Conservation (phyloP, 768 basidiomycete species). For the Xerocomus spinulosus region DNA sequence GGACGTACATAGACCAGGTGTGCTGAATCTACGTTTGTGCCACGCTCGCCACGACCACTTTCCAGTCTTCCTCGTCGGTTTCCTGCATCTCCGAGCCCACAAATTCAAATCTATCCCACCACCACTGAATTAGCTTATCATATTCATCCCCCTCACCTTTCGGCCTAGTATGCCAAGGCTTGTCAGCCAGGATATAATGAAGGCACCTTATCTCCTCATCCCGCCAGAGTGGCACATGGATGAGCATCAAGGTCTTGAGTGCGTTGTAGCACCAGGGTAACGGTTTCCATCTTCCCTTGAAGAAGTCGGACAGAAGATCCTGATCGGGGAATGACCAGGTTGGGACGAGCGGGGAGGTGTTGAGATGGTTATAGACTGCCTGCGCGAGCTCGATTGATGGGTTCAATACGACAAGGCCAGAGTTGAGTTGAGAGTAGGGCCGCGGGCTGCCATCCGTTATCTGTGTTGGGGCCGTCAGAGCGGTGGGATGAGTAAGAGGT, state of each 20-base stretch:
- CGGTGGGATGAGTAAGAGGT: conserved; percentile 41
- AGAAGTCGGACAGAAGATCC: conserved; percentile 80
- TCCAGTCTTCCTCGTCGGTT: conserved; percentile 45
- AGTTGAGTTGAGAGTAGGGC: conserved; percentile 82
- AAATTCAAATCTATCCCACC: conserved; percentile 66
- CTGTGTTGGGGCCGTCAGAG: conserved; percentile 41
- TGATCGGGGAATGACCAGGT: conserved; percentile 85
- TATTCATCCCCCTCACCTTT: conserved; percentile 42
- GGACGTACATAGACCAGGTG: neutral
- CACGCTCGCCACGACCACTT: conserved; percentile 49
- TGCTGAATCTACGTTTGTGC: conserved; percentile 18
- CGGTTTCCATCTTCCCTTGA: conserved; percentile 72
- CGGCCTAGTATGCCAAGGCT: conserved; percentile 71
- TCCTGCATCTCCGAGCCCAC: conserved; percentile 40
- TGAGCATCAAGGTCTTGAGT: conserved; percentile 73
- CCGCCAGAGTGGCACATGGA: conserved; percentile 75
- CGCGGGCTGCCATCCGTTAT: conserved; percentile 51
- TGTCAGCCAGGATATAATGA: conserved; percentile 83
- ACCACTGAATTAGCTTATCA: conserved; percentile 62
- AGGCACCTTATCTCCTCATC: conserved; percentile 83
- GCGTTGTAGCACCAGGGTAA: conserved; percentile 90
- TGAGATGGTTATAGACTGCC: conserved; percentile 42
- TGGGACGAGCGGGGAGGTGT: conserved; percentile 47
- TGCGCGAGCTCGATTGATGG: conserved; percentile 60
- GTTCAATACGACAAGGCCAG: conserved; percentile 79